Evolutionary conservation across 2,329 filamentous ascomycete genomes (phyloP).

Genomic region (Phymatotrichopsis omnivora): DNA sequence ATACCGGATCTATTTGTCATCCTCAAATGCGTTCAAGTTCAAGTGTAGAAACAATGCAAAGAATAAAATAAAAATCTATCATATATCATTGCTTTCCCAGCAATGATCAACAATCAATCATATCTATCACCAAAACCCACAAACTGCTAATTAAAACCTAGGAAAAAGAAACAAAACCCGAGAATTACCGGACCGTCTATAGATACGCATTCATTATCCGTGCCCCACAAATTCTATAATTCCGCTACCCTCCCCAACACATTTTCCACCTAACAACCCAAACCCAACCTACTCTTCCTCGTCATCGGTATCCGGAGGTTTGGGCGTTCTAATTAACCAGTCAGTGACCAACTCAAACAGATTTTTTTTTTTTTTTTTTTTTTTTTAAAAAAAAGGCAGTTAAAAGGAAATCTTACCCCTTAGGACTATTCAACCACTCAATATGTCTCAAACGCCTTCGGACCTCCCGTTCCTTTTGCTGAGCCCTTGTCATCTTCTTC

Average conservation of each 20-base stretch:
- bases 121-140: neutral
- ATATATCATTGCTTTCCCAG: too few species aligned
- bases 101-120: neutral
- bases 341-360: too few species aligned
- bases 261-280: neutral
- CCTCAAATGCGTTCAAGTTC: too few species aligned
- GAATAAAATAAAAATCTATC: too few species aligned
- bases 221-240: neutral
- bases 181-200: too few species aligned
- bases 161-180: conserved; percentile 1
- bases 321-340: conserved; percentile 28
- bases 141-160: neutral
- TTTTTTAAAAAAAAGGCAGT: neutral
- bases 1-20: neutral
- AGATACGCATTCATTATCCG: neutral
- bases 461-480: conserved; percentile 86
- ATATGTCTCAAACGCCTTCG: conserved; percentile 78
- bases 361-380: conserved; percentile 1
- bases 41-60: too few species aligned
- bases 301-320: conserved; percentile 31
- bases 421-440: conserved; percentile 72
- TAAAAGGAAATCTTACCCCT: conserved; percentile 43
- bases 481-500: conserved; percentile 98
- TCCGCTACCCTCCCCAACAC: neutral
- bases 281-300: conserved; percentile 17